Conservation (phyloP, 768 basidiomycete genomes). For the Pleurotus salmoneostramineus region DNA sequence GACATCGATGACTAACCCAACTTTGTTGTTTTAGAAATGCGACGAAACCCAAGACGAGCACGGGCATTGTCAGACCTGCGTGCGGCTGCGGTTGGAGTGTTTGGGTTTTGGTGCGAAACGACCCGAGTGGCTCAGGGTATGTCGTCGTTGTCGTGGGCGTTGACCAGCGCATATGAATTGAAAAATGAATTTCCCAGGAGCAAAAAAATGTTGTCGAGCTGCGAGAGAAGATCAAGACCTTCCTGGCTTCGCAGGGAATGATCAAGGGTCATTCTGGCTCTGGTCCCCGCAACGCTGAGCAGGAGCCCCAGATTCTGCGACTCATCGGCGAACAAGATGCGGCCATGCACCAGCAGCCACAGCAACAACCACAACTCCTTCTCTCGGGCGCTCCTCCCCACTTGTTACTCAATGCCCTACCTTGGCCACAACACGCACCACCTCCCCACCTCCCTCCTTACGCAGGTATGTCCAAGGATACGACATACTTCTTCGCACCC, state of each 20-base stretch:
- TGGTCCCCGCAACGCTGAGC: conserved; percentile 53
- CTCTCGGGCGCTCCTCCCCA: too few species aligned
- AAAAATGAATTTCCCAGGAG: conserved; percentile 40
- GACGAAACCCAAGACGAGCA: conserved; percentile 65
- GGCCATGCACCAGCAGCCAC: conserved; percentile 27
- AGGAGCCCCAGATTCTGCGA: conserved; percentile 52
- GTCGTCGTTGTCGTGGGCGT: conserved; percentile 21
- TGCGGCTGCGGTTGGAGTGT: conserved; percentile 77
- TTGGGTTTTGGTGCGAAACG: conserved; percentile 84
- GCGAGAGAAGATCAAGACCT: conserved; percentile 75
- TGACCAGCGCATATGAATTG: background rate
- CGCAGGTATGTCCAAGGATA: conserved; percentile 8
- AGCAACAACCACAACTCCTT: background rate
- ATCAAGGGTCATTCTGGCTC: conserved; percentile 84
- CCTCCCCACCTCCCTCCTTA: conserved; percentile 13
- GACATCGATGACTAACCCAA: conserved; percentile 5
- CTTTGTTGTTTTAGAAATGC: conserved; percentile 59
- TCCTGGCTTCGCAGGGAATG: conserved; percentile 81
- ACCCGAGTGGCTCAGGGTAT: conserved; percentile 80
- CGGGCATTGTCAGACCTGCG: conserved; percentile 71
- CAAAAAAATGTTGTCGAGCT: conserved; percentile 62
- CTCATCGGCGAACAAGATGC: conserved; percentile 35
- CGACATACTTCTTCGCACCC: background rate
- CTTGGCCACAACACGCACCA: conserved; percentile 19
- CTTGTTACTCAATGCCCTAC: too few species aligned